phyloP scores from a whole-genome alignment of 139 green algal genomes.

The Micractinium conductrix region DNA sequence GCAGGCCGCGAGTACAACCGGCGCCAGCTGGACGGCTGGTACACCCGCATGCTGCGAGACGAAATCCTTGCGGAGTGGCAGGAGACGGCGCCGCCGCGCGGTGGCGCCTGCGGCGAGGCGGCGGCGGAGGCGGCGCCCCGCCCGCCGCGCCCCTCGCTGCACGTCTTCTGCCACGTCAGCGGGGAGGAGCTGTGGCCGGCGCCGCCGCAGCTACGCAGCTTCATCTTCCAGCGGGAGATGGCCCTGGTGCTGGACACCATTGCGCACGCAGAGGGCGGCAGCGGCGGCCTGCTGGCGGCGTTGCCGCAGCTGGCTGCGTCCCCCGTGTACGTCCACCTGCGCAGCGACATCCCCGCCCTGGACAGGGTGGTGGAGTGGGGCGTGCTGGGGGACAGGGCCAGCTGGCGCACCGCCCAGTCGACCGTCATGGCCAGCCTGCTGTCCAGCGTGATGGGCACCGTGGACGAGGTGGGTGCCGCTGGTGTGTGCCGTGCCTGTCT shows the following conservation, averaged over 20 bases:
- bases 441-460: conserved; percentile 7
- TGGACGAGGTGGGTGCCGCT: conserved; percentile 15
- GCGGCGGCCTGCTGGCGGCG: conserved; percentile 51
- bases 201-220: conserved; percentile 81
- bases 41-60: conserved; percentile 69
- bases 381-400: conserved; percentile 56
- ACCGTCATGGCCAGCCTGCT: not conserved
- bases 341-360: conserved; percentile 62
- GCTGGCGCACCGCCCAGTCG: conserved; percentile 52
- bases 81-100: conserved; percentile 7
- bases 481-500: too few relatives aligned
- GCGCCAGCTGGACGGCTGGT: conserved; percentile 81
- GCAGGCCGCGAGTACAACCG: conserved; percentile 78
- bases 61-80: conserved; percentile 89
- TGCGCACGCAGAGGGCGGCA: conserved; percentile 66
- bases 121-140: not conserved
- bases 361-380: conserved; percentile 78
- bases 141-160: conserved; percentile 54
- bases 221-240: conserved; percentile 94
- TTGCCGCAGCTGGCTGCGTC: conserved; percentile 55
- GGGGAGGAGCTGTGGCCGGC: conserved; percentile 86
- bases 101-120: not conserved
- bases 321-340: conserved; percentile 81
- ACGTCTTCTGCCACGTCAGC: conserved; percentile 93
- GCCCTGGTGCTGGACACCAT: conserved; percentile 88